phyloP scores from a whole-genome alignment of 495 filamentous ascomycete genomes.

The Peziza echinospora region DNA sequence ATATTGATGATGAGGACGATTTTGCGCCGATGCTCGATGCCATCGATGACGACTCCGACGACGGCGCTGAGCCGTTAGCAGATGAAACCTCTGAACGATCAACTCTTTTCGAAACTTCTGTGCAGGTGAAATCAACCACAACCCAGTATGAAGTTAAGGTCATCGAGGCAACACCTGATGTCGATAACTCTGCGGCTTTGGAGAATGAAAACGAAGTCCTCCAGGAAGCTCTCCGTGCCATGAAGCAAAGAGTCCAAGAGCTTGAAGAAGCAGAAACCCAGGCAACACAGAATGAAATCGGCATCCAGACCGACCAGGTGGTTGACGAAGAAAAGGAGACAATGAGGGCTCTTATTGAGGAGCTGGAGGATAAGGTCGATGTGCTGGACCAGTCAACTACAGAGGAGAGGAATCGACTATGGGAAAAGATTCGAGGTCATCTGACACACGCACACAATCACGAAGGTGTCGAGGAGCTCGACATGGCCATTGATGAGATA shows the following conservation, averaged over 20 bases:
- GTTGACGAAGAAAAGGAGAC: conserved; percentile 10
- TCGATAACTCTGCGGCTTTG: conserved; percentile 1
- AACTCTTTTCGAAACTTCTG: background rate
- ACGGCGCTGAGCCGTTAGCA: conserved; percentile 2
- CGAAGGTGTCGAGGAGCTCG: conserved; percentile 10
- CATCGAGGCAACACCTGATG: background rate
- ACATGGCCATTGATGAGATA: conserved; percentile 20
- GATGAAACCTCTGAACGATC: too few relatives aligned
- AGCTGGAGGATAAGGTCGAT: conserved; percentile 4
- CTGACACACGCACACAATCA: conserved; percentile 16
- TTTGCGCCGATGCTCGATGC: conserved; percentile 4
- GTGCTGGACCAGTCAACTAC: background rate
- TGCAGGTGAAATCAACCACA: background rate
- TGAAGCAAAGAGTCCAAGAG: conserved; percentile 5
- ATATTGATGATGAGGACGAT: background rate
- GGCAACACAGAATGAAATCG: conserved; percentile 2
- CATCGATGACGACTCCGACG: conserved; percentile 4
- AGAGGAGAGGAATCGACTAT: conserved; percentile 7
- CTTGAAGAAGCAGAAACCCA: conserved; percentile 8
- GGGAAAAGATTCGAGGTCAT: conserved; percentile 5
- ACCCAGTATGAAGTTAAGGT: background rate
- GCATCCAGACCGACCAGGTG: conserved; percentile 12
- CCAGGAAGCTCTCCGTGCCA: conserved; percentile 3
- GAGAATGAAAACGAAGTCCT: conserved; percentile 10
- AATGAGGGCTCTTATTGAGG: conserved; percentile 7